phyloP scores from a whole-genome alignment of 768 basidiomycete species.

The Tephrocybe rancida region DNA sequence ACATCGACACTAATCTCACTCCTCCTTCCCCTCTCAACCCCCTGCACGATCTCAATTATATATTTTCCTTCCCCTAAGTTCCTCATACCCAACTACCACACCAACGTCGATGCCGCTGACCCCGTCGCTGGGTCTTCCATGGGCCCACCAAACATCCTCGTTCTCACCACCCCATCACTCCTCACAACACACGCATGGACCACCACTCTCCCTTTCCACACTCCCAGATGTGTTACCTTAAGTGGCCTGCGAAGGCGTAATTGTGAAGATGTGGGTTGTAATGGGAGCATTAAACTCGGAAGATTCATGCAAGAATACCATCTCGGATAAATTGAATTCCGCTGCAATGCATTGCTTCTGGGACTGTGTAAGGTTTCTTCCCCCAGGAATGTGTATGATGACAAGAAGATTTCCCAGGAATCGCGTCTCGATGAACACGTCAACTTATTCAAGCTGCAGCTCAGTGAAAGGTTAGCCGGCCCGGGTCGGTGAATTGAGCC shows the following conservation, averaged over 20 bases:
- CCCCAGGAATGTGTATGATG: constrained; percentile 38
- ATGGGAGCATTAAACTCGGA: constrained; percentile 21
- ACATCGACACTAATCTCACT: constrained; percentile 44
- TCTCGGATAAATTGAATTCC: constrained; percentile 54
- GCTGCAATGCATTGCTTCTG: constrained; percentile 46
- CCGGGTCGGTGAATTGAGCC: too few species aligned
- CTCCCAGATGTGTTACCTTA: constrained; percentile 31
- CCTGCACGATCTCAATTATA: constrained; percentile 40
- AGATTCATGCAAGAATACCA: constrained; percentile 43
- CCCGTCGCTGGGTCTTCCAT: constrained; percentile 51
- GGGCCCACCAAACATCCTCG: constrained; percentile 42
- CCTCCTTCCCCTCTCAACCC: constrained; percentile 47
- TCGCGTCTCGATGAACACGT: constrained; percentile 44
- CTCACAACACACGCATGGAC: constrained; percentile 38
- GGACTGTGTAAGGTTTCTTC: constrained; percentile 29
- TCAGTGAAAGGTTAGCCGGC: too few species aligned
- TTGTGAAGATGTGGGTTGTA: constrained; percentile 44
- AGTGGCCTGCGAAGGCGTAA: constrained; percentile 47
- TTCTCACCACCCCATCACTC: constrained; percentile 34
- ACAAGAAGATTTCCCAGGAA: constrained; percentile 48
- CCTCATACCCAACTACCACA: constrained; percentile 37
- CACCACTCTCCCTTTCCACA: constrained; percentile 38
- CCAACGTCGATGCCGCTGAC: constrained; percentile 45
- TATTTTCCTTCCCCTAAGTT: constrained; percentile 39
- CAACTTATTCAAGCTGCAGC: constrained; percentile 34